A percentile compares a stretch with the other conserved stretches of the same genome.
These are phyloP conservation scores for Colletotrichum cordylinicola DNA, from an alignment of 2,329 filamentous ascomycete species.

Conservation along the genomic window DNA sequence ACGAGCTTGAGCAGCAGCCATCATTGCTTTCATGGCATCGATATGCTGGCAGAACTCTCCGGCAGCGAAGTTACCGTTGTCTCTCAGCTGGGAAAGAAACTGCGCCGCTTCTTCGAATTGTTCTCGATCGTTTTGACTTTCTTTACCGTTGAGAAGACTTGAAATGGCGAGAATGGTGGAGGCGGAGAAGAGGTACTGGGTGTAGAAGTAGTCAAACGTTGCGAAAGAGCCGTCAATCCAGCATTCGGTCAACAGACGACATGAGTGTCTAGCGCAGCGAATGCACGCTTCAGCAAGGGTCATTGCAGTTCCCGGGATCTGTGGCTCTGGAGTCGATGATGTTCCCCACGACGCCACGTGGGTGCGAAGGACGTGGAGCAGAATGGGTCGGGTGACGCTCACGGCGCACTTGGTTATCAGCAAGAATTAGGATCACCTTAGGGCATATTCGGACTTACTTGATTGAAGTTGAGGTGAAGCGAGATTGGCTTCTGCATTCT, in stretches of 20 bases:
- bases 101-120: constrained; percentile 42
- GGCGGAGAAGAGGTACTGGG: constrained; percentile 52
- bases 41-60: constrained; percentile 47
- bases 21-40: constrained; percentile 36
- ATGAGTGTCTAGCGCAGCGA: constrained; percentile 49
- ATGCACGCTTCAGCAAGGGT: constrained; percentile 50
- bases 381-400: constrained; percentile 37
- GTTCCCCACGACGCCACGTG: constrained; percentile 29
- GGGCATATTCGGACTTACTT: background rate
- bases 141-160: constrained; percentile 36
- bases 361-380: constrained; percentile 36
- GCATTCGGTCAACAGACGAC: constrained; percentile 43
- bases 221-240: constrained; percentile 53
- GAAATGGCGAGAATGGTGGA: constrained; percentile 50
- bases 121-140: constrained; percentile 40
- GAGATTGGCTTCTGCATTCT: constrained; percentile 31
- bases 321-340: constrained; percentile 22
- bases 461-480: constrained; percentile 39
- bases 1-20: constrained; percentile 21
- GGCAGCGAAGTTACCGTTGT: constrained; percentile 45
- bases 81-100: constrained; percentile 42
- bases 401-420: constrained; percentile 32
- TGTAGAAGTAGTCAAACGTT: constrained; percentile 52
- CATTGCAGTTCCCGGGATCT: constrained; percentile 36
- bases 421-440: fast-evolving